Conservation (phyloP, 768 basidiomycete species). For the Suillus subluteus region DNA sequence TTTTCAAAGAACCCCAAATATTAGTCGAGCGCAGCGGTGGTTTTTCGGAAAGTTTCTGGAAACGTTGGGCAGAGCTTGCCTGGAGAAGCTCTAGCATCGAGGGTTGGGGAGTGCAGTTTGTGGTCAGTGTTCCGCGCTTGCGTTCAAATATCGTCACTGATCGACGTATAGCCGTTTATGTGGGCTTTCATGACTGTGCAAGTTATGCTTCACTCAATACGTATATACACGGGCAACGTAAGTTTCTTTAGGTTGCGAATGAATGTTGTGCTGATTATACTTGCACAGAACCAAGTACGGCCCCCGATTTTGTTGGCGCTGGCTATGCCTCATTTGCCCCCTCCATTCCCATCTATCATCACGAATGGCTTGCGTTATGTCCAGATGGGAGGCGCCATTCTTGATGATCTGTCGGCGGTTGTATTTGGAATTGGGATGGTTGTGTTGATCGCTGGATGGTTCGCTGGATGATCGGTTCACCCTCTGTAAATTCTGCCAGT, state of each 20-base stretch:
- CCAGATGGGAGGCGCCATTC: constrained; percentile 64
- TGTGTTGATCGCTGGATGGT: constrained; percentile 55
- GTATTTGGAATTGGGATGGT: constrained; percentile 75
- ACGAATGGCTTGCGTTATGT: constrained; percentile 67
- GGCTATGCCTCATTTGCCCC: constrained; percentile 67
- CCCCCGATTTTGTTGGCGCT: constrained; percentile 63
- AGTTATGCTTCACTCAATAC: constrained; percentile 69
- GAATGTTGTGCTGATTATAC: constrained; percentile 14
- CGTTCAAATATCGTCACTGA: constrained; percentile 13
- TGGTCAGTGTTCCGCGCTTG: constrained; percentile 49
- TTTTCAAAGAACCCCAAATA: constrained; percentile 63
- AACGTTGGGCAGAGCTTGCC: constrained; percentile 64
- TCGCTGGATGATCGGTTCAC: constrained; percentile 24
- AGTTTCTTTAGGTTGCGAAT: constrained; percentile 29
- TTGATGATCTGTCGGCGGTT: constrained; percentile 73
- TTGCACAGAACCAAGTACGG: constrained; percentile 55
- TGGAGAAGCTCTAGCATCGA: constrained; percentile 39
- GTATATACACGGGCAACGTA: constrained; percentile 72
- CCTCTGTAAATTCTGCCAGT: constrained; percentile 1
- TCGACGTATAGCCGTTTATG: constrained; percentile 66
- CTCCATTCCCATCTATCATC: constrained; percentile 64
- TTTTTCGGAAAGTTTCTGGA: constrained; percentile 47
- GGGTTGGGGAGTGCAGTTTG: constrained; percentile 53
- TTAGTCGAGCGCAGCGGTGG: constrained; percentile 44
- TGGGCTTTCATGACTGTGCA: constrained; percentile 81